These are phyloP conservation scores for Heracleum sosnowskyi DNA, from an alignment of 129 eudicot species.

Conservation along the genomic window DNA sequence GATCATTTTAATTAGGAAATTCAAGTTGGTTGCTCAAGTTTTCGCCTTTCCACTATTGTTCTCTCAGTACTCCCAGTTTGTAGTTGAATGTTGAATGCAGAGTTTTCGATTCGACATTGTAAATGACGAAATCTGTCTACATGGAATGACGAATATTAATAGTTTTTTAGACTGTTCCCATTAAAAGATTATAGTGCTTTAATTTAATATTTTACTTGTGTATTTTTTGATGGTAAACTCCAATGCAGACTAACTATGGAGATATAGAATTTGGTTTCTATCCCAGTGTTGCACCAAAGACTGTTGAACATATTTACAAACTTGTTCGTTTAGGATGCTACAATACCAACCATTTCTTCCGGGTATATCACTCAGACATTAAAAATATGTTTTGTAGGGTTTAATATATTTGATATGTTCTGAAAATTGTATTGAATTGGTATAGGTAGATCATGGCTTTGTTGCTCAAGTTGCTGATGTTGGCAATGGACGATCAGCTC, in stretches of 20 bases:
- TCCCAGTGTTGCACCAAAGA: conserved; percentile 83
- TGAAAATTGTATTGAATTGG: not conserved
- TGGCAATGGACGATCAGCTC: conserved; percentile 77
- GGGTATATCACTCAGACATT: conserved; percentile 38
- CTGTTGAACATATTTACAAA: conserved; percentile 94
- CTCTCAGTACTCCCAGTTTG: not conserved
- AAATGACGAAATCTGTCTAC: not conserved
- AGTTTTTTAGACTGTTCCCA: not conserved
- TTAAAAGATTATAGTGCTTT: not conserved
- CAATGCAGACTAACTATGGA: conserved; percentile 79
- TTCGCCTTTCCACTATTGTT: not conserved
- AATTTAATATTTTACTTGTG: not conserved
- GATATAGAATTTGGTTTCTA: conserved; percentile 98
- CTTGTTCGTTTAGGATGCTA: conserved; percentile 95
- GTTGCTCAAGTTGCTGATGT: conserved; percentile 99
- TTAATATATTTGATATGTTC: conserved; percentile 11
- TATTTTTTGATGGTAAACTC: not conserved
- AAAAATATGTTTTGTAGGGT: conserved; percentile 7
- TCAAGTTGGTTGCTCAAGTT: not conserved
- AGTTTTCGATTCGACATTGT: not conserved
- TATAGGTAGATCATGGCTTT: conserved; percentile 94
- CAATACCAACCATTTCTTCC: conserved; percentile 93
- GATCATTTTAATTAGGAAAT: not conserved
- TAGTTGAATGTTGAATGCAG: not conserved
- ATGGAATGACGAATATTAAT: not conserved